Percentiles rank a stretch among this genome's conserved stretches.
phyloP scores from a whole-genome alignment of 1,284 basidiomycete species.

The Blastosporella zonata region DNA sequence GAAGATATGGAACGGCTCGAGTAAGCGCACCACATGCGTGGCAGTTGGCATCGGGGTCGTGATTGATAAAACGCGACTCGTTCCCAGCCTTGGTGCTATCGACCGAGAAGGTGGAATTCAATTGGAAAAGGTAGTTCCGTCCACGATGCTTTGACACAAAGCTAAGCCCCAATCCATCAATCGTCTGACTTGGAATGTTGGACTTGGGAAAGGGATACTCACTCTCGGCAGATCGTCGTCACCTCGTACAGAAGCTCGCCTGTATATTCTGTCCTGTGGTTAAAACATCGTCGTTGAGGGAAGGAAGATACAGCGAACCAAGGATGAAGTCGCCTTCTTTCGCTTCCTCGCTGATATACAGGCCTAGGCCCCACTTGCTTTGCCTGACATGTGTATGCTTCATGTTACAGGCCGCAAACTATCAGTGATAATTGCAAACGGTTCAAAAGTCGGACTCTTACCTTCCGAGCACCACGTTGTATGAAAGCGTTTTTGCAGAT shows the following conservation, averaged over 20 bases:
- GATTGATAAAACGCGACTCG: slow-evolving; percentile 58
- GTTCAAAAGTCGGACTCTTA: slow-evolving; percentile 11
- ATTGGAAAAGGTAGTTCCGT: slow-evolving; percentile 55
- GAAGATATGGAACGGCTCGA: neutral
- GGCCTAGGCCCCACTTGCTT: slow-evolving; percentile 48
- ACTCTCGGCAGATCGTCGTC: slow-evolving; percentile 44
- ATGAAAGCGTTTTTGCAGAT: slow-evolving; percentile 41
- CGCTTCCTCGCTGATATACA: slow-evolving; percentile 43
- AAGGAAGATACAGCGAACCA: slow-evolving; percentile 34
- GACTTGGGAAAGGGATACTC: slow-evolving; percentile 19
- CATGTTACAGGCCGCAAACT: neutral
- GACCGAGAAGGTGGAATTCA: slow-evolving; percentile 41
- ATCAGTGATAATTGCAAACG: neutral
- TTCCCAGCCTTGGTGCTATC: slow-evolving; percentile 57
- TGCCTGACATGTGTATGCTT: slow-evolving; percentile 40
- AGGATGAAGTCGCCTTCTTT: slow-evolving; percentile 41
- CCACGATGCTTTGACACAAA: slow-evolving; percentile 34
- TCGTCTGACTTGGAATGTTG: neutral
- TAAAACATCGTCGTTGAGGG: neutral
- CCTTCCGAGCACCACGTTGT: slow-evolving; percentile 41
- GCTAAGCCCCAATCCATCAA: slow-evolving; percentile 21
- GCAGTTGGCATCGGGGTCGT: slow-evolving; percentile 43
- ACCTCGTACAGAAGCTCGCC: slow-evolving; percentile 50
- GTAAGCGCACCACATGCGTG: slow-evolving; percentile 38
- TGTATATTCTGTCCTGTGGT: slow-evolving; percentile 43